Conservation (phyloP, 1,284 basidiomycete genomes). For the Apiotrichum sp. region DNA sequence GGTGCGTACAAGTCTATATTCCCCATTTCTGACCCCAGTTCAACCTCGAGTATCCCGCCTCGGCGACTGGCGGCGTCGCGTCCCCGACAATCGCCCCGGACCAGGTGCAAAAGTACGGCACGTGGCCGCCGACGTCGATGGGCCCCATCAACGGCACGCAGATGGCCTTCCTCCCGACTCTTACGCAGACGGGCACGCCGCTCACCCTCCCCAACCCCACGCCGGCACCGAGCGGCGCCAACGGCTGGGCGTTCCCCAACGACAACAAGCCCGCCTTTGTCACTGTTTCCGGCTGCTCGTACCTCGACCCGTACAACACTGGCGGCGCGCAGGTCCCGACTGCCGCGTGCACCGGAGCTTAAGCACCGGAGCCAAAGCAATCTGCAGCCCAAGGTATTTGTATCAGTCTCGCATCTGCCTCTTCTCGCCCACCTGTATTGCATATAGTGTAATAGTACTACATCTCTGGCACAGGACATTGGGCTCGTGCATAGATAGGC, state of each 20-base stretch:
- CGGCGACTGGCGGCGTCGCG: conserved; percentile 64
- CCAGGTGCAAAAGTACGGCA: conserved; percentile 54
- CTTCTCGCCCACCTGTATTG: too few species aligned
- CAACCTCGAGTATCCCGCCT: conserved; percentile 58
- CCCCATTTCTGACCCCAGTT: conserved; percentile 40
- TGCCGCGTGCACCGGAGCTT: conserved; percentile 26
- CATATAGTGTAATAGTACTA: too few species aligned
- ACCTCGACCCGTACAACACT: conserved; percentile 22
- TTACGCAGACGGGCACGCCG: conserved; percentile 46
- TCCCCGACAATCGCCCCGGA: conserved; percentile 58
- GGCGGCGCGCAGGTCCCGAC: conserved; percentile 13
- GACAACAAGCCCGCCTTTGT: conserved; percentile 59
- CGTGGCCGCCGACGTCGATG: conserved; percentile 42
- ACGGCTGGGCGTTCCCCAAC: conserved; percentile 67
- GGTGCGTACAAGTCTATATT: conserved; percentile 74
- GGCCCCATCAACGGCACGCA: conserved; percentile 25
- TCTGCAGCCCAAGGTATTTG: too few species aligned
- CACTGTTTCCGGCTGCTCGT: conserved; percentile 35
- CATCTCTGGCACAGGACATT: too few species aligned
- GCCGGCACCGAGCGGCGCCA: conserved; percentile 40
- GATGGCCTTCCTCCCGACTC: conserved; percentile 44
- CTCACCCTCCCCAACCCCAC: conserved; percentile 32
- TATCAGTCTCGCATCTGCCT: too few species aligned
- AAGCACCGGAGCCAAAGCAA: too few species aligned
- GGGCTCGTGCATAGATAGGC: too few species aligned